Evolutionary conservation across 352 stramenopile genomes (phyloP), one percentile per base, ranked within the genome.

Genomic region (Pythium brassicae): DNA sequence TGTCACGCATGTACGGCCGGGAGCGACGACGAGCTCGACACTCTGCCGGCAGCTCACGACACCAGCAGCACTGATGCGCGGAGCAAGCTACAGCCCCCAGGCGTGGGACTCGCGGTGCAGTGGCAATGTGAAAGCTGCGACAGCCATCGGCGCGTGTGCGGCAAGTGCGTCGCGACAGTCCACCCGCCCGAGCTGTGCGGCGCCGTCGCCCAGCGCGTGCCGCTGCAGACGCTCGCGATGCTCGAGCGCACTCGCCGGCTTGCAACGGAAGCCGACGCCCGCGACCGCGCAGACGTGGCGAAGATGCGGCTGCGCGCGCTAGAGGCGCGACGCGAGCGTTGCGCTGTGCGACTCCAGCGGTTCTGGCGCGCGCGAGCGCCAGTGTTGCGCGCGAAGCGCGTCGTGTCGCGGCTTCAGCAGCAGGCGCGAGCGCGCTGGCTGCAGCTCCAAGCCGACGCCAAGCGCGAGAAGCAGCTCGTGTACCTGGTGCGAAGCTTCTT

Each of bases 161-260:
- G 69, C 2, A 47, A 32, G 5, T 89, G 78, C 57, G 76, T 74
- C 8, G 32, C 55, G 15, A 61, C 62, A 35, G 57, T 23, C 2
- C 78, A 89, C 40, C 76, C 76, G 4, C 35, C 63, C 0, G 74
- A 89, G 44, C 66, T 66, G 12, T 87, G 78, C 49, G 70, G 76
- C 4, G 55, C 75, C 15, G 15, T 22, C 2, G 62, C 83, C 23
- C 56, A 43, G 11, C 35, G 40, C 0, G 47, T 83, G 14, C 57
- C 52, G 9, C 27, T 89, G 2, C 62, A 73, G 51, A 89, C 76
- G 1, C 43, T 68, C 1, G 57, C 29, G n/a, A 78, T 82, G 74
- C 55, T 71, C 49, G 57, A 66, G 40, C 74, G 68, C 15, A 56
- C 62, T 0, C 59, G 75, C n/a, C 66, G 62, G 0, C 59, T 84